Evolutionary conservation across 768 basidiomycete genomes (phyloP).

Genomic region (Termitomyces sp.): DNA sequence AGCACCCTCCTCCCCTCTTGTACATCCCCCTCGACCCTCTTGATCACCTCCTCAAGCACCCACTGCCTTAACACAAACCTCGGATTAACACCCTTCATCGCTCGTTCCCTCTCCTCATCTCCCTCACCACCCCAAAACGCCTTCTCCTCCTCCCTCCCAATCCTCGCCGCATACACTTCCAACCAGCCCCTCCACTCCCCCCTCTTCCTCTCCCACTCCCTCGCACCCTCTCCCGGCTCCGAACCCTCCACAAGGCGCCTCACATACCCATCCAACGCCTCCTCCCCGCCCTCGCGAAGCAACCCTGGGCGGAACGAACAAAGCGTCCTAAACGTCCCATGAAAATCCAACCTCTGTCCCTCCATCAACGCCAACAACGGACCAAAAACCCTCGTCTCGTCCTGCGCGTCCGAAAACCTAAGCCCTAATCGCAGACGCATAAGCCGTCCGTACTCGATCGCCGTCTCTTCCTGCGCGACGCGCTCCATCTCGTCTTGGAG

Average conservation of each 20-base stretch:
- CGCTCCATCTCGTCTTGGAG: not conserved
- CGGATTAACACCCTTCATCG: constrained; percentile 67
- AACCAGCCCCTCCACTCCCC: constrained; percentile 63
- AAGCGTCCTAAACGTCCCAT: constrained; percentile 75
- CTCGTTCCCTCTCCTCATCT: constrained; percentile 41
- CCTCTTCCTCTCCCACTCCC: constrained; percentile 37
- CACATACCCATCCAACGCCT: constrained; percentile 36
- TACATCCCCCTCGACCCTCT: constrained; percentile 60
- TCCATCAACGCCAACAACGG: constrained; percentile 76
- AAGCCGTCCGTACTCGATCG: constrained; percentile 56
- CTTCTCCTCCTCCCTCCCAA: constrained; percentile 38
- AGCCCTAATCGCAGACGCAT: constrained; percentile 85
- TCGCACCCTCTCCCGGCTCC: constrained; percentile 24
- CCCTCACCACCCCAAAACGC: constrained; percentile 35
- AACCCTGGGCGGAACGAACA: constrained; percentile 43
- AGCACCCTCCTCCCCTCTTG: constrained; percentile 61
- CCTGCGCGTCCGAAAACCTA: constrained; percentile 42
- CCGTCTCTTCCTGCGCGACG: constrained; percentile 16
- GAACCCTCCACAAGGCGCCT: constrained; percentile 37
- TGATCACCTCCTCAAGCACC: constrained; percentile 92
- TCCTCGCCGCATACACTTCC: constrained; percentile 49
- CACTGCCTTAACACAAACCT: constrained; percentile 93
- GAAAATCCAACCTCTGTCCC: constrained; percentile 77
- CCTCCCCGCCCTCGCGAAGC: not conserved
- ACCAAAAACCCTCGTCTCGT: constrained; percentile 55